Evolutionary conservation across 345 rosid genomes (phyloP).

Genomic region (Citrus sinensis): DNA sequence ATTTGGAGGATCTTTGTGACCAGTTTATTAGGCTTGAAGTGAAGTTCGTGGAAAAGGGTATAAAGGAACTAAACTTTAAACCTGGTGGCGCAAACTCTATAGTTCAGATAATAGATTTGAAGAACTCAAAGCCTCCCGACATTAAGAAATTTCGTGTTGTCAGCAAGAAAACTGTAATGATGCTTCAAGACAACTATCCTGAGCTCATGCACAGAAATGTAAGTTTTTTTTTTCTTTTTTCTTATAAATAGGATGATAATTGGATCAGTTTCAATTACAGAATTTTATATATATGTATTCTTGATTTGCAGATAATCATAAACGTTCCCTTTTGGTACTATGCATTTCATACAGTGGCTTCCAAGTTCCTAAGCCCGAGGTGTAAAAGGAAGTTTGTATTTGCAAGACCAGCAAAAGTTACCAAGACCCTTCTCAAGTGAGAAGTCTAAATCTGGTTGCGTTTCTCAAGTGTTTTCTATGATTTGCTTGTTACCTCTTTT

Average conservation of each 20-base stretch:
- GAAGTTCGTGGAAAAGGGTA: conserved; percentile 40
- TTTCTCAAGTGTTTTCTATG: background rate
- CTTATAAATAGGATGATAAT: background rate
- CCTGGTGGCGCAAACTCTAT: conserved; percentile 44
- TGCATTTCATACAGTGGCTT: conserved; percentile 31
- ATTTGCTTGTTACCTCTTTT: background rate
- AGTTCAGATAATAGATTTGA: conserved; percentile 50
- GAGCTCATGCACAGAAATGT: conserved; percentile 42
- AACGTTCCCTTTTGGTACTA: conserved; percentile 64
- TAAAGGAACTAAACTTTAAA: conserved; percentile 39
- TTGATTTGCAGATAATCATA: conserved; percentile 41
- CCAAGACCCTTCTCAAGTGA: conserved; percentile 58
- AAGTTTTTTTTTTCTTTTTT: conserved; percentile 6
- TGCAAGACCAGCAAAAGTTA: conserved; percentile 43
- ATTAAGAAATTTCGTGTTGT: conserved; percentile 33
- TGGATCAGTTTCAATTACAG: background rate
- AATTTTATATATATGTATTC: background rate
- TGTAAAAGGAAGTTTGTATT: conserved; percentile 31
- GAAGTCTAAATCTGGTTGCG: background rate
- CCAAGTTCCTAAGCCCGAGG: conserved; percentile 27
- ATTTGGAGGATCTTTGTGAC: conserved; percentile 25
- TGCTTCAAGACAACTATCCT: conserved; percentile 46
- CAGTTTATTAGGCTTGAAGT: conserved; percentile 35
- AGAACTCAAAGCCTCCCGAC: conserved; percentile 30
- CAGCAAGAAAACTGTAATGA: conserved; percentile 20